Evolutionary conservation across 805 yeast species (phyloP).

Genomic region (Ogataea parapolymorpha): DNA sequence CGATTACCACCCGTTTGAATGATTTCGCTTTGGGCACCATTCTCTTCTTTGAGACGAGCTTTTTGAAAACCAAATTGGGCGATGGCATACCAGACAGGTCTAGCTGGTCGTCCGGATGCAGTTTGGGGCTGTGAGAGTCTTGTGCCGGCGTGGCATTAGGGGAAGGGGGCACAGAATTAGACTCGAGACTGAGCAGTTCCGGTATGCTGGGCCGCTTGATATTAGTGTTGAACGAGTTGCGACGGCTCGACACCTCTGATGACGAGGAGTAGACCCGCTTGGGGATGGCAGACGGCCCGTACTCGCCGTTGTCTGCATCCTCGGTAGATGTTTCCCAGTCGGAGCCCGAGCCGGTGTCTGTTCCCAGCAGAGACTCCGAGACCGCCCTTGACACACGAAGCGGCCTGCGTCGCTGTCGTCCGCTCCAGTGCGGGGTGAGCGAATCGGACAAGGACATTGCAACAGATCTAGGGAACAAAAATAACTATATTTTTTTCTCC

Average conservation of each 20-base stretch:
- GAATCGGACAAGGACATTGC: not conserved
- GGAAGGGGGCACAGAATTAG: slow-evolving; percentile 15
- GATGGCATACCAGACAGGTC: slow-evolving; percentile 4
- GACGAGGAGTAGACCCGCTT: slow-evolving; percentile 14
- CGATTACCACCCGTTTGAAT: slow-evolving; percentile 33
- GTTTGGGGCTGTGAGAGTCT: not conserved
- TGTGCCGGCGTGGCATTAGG: slow-evolving; percentile 11
- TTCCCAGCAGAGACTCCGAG: not conserved
- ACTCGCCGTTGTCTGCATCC: slow-evolving; percentile 10
- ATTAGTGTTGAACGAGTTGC: slow-evolving; percentile 15
- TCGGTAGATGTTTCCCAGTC: slow-evolving; percentile 8
- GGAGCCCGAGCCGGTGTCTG: slow-evolving; percentile 4
- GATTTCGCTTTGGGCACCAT: slow-evolving; percentile 35
- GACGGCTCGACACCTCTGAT: slow-evolving; percentile 16
- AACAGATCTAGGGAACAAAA: not conserved
- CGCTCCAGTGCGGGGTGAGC: not conserved
- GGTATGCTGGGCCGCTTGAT: slow-evolving; percentile 15
- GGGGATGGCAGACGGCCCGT: not conserved
- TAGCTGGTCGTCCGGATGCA: slow-evolving; percentile 3
- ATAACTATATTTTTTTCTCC: not conserved
- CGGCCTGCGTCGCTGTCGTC: not conserved
- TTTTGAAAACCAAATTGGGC: slow-evolving; percentile 30
- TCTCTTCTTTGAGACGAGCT: slow-evolving; percentile 27
- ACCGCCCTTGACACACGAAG: not conserved
- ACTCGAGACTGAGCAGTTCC: slow-evolving; percentile 11